phyloP scores from a whole-genome alignment of 148 eudicot genomes.

The Cornus kousa region DNA sequence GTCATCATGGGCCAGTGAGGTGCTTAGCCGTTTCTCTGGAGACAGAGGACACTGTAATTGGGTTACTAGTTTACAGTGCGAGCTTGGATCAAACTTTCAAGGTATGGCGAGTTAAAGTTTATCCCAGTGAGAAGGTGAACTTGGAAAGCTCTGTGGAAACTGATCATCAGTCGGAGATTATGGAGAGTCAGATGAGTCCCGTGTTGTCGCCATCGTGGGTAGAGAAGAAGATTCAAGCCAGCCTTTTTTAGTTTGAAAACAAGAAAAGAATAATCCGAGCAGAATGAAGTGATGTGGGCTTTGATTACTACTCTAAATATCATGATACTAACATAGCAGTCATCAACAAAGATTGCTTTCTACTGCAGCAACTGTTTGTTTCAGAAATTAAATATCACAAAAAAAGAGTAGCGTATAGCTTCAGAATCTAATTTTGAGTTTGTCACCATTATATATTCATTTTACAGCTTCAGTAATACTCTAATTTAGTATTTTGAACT shows the following conservation, averaged over 20 bases:
- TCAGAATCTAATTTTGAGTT: background rate
- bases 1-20: constrained; percentile 65
- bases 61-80: constrained; percentile 57
- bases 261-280: background rate
- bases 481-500: no score
- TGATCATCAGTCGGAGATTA: constrained; percentile 9
- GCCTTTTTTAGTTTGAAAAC: background rate
- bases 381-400: background rate
- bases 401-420: background rate
- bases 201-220: constrained; percentile 30
- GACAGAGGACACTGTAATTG: constrained; percentile 29
- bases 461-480: background rate
- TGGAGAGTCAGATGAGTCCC: constrained; percentile 18
- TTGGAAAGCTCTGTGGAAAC: background rate
- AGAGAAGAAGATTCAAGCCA: constrained; percentile 22
- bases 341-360: background rate
- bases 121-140: constrained; percentile 18
- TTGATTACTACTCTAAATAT: background rate
- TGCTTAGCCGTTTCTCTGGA: constrained; percentile 50
- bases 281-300: background rate
- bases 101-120: constrained; percentile 62
- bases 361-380: background rate
- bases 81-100: constrained; percentile 62
- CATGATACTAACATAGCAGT: background rate
- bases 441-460: background rate